Base-by-base conservation (phyloP, 2,329 filamentous ascomycete species). In the Penicillium sp. region DNA sequence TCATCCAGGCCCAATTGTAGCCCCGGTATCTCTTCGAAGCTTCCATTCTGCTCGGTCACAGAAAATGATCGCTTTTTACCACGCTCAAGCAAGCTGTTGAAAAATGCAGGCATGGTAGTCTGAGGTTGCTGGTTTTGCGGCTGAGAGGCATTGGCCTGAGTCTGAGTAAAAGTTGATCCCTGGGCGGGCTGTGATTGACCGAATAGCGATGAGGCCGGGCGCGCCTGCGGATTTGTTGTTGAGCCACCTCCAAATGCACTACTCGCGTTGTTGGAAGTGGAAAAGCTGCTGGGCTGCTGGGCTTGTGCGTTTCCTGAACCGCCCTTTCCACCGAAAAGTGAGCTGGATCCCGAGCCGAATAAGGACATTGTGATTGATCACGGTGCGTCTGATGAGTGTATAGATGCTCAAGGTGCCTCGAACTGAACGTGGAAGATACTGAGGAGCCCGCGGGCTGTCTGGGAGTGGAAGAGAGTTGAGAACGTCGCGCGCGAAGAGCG, bases 1-100 rank as follows among this genome's bases (percentile, higher is more conserved):
- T 98, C 92, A 41, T 87, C 85, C 20, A 98, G 74, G 14, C 92
- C 90, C 37, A 98, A 77, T 65, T 96, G 89, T 48, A 98, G 74
- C 56, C 82, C 85, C 5, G 92, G 90, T 30, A 98, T 74, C 43
- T 95, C 86, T 50, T 84, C 82, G 57, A 84, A 78, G 38, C 65
- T 67, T 39, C 54, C 64, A 32, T 59, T 62, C 33, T 64, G 64
- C 11, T 76, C 77, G 41, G 79, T 74, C 48, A 82, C 80, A 50
- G 80, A 78, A 48, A 82, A 75, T 35, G 80, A 77, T 46, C 86
- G 80, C 61, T 81, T 82, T 57, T 74, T 78, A 23, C 77, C 75
- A 41, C 77, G 73, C 55, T 82, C 79, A 14, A 82, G 61, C 23
- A 82, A 58, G 47, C 77, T 77, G 50, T 80, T 79, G 55, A 82